Base-by-base conservation (phyloP, 805 yeast genomes). In the Komagataella populi region DNA sequence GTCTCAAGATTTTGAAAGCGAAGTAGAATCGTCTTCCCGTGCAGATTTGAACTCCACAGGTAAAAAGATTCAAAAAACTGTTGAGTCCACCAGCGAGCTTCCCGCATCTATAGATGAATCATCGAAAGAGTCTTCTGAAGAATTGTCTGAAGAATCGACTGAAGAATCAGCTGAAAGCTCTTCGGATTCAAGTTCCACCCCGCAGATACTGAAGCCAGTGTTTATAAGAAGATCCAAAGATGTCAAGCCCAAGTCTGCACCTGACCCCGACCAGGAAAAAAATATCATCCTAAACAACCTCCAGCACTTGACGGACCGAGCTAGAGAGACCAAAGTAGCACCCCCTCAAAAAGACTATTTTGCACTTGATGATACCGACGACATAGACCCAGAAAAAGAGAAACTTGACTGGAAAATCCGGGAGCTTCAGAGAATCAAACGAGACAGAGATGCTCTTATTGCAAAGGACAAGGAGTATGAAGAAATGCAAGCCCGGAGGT, bases 291-390 rank as follows among this genome's bases (percentile, higher is more conserved):
- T 30, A 6, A 30, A 30, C n/a, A 30, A 30, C 14, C 39, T 30
- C 14, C 39, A 30, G 14, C 39, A 30, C 39, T 30, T 10, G 2
- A 23, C 59, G 50, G 54, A 53, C 49, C 55, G 49, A 10, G 45
- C 57, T 49, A 49, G 59, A 54, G 30, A 53, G 50, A 6, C 57
- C 55, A n/a, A 53, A 54, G 14, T 8, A 30, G 14, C 14, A 6
- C 39, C 39, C 10, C 6, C 39, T 10, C 39, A 30, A 30, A 53
- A 58, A 18, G 63, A 62, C 16, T 59, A 63, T 47, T 51, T 57
- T 2, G 70, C 58, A 0, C 59, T 77, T 0, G 85, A 81, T 56
- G 89, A 83, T 57, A 75, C 83, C 0, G 87, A 83, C 56, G 80
- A 73, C 43, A 44, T 75, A 4, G 80, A 80, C 52, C 79, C 83